phyloP scores from a whole-genome alignment of 805 yeast genomes.

The Hanseniaspora thailandica region DNA sequence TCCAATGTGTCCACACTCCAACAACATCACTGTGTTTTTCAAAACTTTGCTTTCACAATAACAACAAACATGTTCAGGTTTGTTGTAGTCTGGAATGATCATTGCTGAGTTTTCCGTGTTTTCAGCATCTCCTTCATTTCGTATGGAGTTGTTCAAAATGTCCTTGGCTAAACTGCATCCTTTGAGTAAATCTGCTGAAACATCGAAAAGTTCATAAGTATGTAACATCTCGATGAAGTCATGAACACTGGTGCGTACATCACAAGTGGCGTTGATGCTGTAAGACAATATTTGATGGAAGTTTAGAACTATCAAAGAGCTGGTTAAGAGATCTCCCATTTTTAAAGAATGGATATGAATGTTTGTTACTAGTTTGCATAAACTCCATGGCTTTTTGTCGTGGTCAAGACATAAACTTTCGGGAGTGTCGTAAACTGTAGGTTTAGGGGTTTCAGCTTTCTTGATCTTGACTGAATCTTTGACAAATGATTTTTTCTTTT shows the following conservation, averaged over 20 bases:
- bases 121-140: constrained; percentile 33
- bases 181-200: constrained; percentile 27
- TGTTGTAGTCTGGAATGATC: constrained; percentile 44
- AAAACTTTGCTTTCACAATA: constrained; percentile 67
- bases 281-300: constrained; percentile 26
- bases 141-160: constrained; percentile 34
- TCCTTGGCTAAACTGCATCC: constrained; percentile 25
- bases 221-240: constrained; percentile 26
- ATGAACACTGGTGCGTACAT: constrained; percentile 25
- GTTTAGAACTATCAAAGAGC: constrained; percentile 23
- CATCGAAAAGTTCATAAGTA: constrained; percentile 28
- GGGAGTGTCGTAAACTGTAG: constrained; percentile 14
- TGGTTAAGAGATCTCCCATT: constrained; percentile 25
- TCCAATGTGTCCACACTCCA: constrained; percentile 77
- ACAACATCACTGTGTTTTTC: constrained; percentile 49
- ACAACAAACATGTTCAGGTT: constrained; percentile 53
- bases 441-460: background rate
- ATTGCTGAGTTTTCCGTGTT: constrained; percentile 20
- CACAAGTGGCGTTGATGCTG: constrained; percentile 18
- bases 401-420: background rate
- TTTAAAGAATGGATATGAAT: constrained; percentile 26
- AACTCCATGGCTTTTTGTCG: constrained; percentile 24
- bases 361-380: constrained; percentile 24
- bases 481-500: background rate
- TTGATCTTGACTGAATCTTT: background rate